phyloP scores from a whole-genome alignment of 176 grass and related monocot genomes.

The Echinochloa phyllopogon region DNA sequence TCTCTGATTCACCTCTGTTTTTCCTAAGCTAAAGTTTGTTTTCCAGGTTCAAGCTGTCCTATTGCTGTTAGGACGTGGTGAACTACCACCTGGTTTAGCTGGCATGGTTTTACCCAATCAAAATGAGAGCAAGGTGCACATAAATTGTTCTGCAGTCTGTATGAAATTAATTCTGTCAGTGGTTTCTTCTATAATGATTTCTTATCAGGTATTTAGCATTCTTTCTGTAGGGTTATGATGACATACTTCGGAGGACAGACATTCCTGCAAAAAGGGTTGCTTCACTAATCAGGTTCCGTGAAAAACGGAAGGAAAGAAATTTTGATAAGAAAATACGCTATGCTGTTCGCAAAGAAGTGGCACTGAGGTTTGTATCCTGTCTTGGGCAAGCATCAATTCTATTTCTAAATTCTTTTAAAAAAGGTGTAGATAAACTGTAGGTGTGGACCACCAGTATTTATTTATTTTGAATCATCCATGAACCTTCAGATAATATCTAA shows the following conservation, averaged over 20 bases:
- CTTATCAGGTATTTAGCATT: slow-evolving; percentile 44
- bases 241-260: slow-evolving; percentile 83
- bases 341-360: slow-evolving; percentile 91
- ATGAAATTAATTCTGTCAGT: not conserved
- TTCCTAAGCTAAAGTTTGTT: slow-evolving; percentile 37
- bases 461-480: not conserved
- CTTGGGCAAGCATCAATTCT: slow-evolving; percentile 9
- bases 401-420: not conserved
- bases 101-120: slow-evolving; percentile 49
- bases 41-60: slow-evolving; percentile 89
- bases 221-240: slow-evolving; percentile 68
- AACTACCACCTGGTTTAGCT: slow-evolving; percentile 60
- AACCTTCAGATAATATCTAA: slow-evolving; percentile 3
- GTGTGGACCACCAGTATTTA: not conserved
- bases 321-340: slow-evolving; percentile 98
- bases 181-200: slow-evolving; percentile 3
- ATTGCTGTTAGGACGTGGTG: slow-evolving; percentile 70
- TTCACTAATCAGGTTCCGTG: slow-evolving; percentile 83
- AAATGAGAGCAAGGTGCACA: slow-evolving; percentile 60
- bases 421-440: not conserved
- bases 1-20: not conserved
- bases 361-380: slow-evolving; percentile 63
- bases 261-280: slow-evolving; percentile 91
- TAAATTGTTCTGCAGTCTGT: slow-evolving; percentile 17
- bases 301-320: slow-evolving; percentile 98